These are phyloP conservation scores for Coprinellus micaceus DNA, from an alignment of 768 basidiomycete genomes.

Conservation along the genomic window DNA sequence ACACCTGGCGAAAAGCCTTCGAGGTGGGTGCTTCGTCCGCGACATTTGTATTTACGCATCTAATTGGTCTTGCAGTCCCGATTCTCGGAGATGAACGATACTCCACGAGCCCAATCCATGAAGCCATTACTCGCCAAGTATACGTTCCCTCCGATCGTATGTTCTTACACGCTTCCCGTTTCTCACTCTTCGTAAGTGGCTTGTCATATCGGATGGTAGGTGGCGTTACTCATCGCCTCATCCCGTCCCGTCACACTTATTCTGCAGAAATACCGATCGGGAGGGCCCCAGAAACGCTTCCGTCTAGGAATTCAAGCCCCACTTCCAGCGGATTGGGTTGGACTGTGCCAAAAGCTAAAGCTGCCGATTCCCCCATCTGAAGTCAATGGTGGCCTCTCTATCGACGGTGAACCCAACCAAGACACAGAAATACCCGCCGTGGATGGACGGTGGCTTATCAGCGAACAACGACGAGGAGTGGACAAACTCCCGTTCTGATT, in stretches of 20 bases:
- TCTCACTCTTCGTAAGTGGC: constrained; percentile 51
- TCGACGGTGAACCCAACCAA: constrained; percentile 33
- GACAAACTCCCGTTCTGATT: background rate
- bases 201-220: background rate
- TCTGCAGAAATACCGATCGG: constrained; percentile 46
- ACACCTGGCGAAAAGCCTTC: constrained; percentile 51
- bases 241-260: background rate
- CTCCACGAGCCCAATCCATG: constrained; percentile 32
- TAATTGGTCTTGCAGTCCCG: constrained; percentile 42
- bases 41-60: background rate
- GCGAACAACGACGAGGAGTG: background rate
- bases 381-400: constrained; percentile 42
- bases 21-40: constrained; percentile 29
- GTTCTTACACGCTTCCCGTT: constrained; percentile 57
- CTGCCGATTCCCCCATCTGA: constrained; percentile 38
- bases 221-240: background rate
- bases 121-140: constrained; percentile 21
- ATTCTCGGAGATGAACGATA: constrained; percentile 61
- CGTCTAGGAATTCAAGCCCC: constrained; percentile 55
- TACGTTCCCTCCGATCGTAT: constrained; percentile 44
- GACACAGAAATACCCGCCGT: background rate
- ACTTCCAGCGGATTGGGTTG: constrained; percentile 52
- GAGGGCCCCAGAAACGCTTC: constrained; percentile 44
- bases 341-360: constrained; percentile 43
- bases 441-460: background rate